Evolutionary conservation across 805 yeast species (phyloP), one percentile per base, ranked within the genome.

Genomic region (Schizosaccharomyces lindneri): DNA sequence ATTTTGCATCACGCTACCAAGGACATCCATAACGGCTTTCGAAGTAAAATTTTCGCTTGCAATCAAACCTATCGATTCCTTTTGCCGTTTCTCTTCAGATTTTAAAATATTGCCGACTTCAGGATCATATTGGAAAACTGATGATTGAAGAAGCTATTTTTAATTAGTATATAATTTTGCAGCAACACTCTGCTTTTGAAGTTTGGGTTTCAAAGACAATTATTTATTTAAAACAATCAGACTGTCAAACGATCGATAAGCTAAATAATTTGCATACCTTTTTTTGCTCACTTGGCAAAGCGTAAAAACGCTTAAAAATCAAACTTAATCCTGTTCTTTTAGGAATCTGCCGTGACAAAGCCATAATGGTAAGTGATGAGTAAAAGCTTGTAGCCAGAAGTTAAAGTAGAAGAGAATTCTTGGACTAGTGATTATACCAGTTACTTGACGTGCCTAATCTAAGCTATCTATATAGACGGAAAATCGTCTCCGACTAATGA

Each of bases 11-110:
- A 94, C 95, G 61, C 97, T 84, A 67, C 98, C 98, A 69, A 90
- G 82, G 43, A 95, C 87, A 70, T 93, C 97, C 76, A 90, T 85
- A 59, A 93, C 98, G 55, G 97, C 85, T 67, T 85, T 85, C 62
- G 97, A 85, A 63, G 98, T 93, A 78, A 90, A 89, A 75, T 93
- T 93, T 77, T 93, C 98, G 62, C 95, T 86, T 41, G 98, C 95
- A 73, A 93, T 93, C 72, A 93, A 80, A 59, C 87, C 90, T 68
- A 93, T 84, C 55, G 97, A 89, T 74, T 86, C 88, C 73, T 81
- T 84, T 78, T 93, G 98, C 78, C 98, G 87, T 67, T 77, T 77
- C 71, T 83, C 84, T 76, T 93, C 98, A 72, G 83, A 84, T 68
- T 70, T 68, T 63, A 74, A 67, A 69, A 74, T 74, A 61, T 65